These are phyloP conservation scores for Botrytis aclada DNA, from an alignment of 2,329 filamentous ascomycete species.

Conservation along the genomic window DNA sequence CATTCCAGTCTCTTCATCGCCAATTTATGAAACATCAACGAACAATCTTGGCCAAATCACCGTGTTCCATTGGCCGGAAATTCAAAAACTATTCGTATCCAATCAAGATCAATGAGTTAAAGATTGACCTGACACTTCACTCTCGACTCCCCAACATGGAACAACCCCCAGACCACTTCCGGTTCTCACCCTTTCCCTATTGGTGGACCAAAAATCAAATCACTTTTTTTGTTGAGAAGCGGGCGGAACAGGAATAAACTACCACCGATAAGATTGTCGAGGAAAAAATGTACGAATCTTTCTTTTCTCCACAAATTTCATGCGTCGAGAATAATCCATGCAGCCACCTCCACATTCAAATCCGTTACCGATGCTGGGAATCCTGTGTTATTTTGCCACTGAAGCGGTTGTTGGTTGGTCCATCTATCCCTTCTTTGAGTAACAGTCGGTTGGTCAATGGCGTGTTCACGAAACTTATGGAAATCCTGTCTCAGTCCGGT, in stretches of 20 bases:
- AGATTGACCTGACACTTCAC: constrained; percentile 2
- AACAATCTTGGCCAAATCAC: neutral
- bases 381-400: neutral
- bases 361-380: neutral
- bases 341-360: constrained; percentile 8
- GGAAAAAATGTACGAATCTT: neutral
- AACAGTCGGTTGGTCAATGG: neutral
- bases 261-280: constrained; percentile 4
- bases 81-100: neutral
- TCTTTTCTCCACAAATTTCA: neutral
- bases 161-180: neutral
- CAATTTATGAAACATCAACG: neutral
- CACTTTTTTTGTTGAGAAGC: constrained; percentile 9
- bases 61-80: neutral
- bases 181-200: neutral
- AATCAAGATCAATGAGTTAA: neutral
- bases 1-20: neutral
- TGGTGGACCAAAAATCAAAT: neutral
- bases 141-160: neutral
- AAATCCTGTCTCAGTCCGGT: neutral
- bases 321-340: constrained; percentile 1
- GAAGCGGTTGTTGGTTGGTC: neutral
- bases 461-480: neutral
- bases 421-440: neutral
- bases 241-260: neutral